These are phyloP conservation scores for Helotiales sp. DNA, from an alignment of 2,329 filamentous ascomycete genomes.

Conservation along the genomic window DNA sequence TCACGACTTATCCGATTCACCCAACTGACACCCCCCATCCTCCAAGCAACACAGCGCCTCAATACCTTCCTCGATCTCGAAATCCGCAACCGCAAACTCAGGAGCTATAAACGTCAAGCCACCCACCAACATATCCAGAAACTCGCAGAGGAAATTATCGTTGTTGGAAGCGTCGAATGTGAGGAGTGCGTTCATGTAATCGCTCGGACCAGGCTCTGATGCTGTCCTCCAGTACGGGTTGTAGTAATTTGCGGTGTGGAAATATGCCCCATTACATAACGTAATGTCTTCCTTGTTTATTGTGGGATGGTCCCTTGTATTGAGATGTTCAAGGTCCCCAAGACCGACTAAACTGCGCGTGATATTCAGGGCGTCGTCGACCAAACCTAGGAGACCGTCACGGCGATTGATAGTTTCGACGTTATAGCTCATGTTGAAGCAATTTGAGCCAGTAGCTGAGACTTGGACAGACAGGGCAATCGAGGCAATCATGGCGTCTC, in stretches of 20 bases:
- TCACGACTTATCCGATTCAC: neutral
- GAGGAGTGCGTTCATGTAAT: slow-evolving; percentile 3
- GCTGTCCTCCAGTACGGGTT: slow-evolving; percentile 2
- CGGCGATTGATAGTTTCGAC: neutral
- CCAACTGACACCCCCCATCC: neutral
- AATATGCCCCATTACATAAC: slow-evolving; percentile 2
- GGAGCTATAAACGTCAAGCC: slow-evolving; percentile 1
- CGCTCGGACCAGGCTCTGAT: slow-evolving; percentile 1
- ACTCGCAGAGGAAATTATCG: slow-evolving; percentile 5
- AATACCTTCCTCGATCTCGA: slow-evolving; percentile 5
- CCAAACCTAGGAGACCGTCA: neutral
- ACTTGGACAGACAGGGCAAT: slow-evolving; percentile 1
- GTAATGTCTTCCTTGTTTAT: neutral
- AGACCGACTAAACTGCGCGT: neutral
- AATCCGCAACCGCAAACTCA: slow-evolving; percentile 8
- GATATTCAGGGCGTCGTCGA: neutral
- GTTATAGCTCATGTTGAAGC: slow-evolving; percentile 2
- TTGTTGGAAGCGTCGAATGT: neutral
- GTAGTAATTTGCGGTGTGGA: slow-evolving; percentile 3
- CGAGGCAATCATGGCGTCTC: slow-evolving; percentile 14
- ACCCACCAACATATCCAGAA: slow-evolving; percentile 1
- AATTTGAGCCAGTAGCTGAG: slow-evolving; percentile 11
- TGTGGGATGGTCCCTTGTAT: neutral
- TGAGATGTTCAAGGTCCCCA: neutral
- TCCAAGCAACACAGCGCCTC: neutral